Conservation (phyloP, 495 filamentous ascomycete species). For the Daldinia caldariorum region DNA sequence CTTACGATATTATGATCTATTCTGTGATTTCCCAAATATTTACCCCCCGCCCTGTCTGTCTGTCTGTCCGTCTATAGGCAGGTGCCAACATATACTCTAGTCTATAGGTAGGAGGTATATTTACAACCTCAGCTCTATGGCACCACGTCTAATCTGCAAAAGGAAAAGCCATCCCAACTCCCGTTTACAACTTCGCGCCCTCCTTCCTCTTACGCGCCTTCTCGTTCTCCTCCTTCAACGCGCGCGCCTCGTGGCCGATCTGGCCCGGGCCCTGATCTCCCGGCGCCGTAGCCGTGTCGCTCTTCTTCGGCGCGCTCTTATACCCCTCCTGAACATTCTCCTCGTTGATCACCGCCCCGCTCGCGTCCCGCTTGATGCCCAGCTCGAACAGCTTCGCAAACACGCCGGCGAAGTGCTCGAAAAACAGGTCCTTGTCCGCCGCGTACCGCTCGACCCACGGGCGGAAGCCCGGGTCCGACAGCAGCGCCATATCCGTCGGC, state of each 20-base stretch:
- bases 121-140: neutral
- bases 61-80: neutral
- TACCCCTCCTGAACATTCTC: conserved; percentile 66
- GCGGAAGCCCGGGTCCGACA: conserved; percentile 48
- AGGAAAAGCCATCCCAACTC: neutral
- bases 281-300: conserved; percentile 55
- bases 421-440: conserved; percentile 69
- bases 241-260: conserved; percentile 36
- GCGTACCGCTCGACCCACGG: conserved; percentile 69
- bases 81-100: conserved; percentile 2
- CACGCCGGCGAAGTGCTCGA: conserved; percentile 66
- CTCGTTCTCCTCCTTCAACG: conserved; percentile 45
- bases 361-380: conserved; percentile 64
- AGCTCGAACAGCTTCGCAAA: conserved; percentile 72
- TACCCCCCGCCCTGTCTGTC: neutral
- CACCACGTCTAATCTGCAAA: conserved; percentile 6
- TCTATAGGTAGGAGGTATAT: neutral
- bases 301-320: conserved; percentile 68
- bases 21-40: conserved; percentile 5
- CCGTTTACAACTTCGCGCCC: conserved; percentile 30
- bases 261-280: conserved; percentile 42
- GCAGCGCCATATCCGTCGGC: conserved; percentile 57
- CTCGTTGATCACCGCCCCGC: conserved; percentile 60
- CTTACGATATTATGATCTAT: conserved; percentile 14
- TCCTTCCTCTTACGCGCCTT: conserved; percentile 37